Evolutionary conservation across 2,329 filamentous ascomycete genomes (phyloP).

Genomic region (Salinomyces thailandicus): DNA sequence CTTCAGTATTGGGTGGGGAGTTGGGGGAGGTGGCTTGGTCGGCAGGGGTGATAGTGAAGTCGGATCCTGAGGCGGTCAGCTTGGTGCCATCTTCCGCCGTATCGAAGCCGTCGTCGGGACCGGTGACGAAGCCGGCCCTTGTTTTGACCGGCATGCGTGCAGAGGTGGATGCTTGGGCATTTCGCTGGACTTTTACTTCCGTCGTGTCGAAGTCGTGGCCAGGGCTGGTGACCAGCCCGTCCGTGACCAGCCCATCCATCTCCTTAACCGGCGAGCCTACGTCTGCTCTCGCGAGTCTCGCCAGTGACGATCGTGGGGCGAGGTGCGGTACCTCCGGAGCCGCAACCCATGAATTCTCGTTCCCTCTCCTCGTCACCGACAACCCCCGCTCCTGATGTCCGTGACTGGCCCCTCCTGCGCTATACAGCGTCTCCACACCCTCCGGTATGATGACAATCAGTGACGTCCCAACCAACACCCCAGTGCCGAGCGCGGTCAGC

Average conservation of each 20-base stretch:
- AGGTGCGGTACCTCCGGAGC: too few species aligned
- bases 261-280: too few species aligned
- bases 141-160: background rate
- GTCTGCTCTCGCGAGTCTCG: background rate
- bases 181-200: too few species aligned
- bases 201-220: too few species aligned
- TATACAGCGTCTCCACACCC: slow-evolving; percentile 82
- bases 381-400: slow-evolving; percentile 8
- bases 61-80: background rate
- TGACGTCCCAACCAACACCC: slow-evolving; percentile 86
- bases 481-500: slow-evolving; percentile 85
- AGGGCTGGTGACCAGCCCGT: too few species aligned
- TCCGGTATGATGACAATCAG: slow-evolving; percentile 97
- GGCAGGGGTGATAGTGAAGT: background rate
- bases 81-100: slow-evolving; percentile 7
- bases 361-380: background rate
- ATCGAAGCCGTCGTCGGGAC: slow-evolving; percentile 23
- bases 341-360: too few species aligned
- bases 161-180: too few species aligned
- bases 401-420: slow-evolving; percentile 25
- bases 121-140: slow-evolving; percentile 12
- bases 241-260: too few species aligned
- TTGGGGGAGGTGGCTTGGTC: slow-evolving; percentile 1
- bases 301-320: background rate
- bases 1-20: background rate